Evolutionary conservation across 495 filamentous ascomycete species (phyloP).

Genomic region (Xanthoparmelia taractica): DNA sequence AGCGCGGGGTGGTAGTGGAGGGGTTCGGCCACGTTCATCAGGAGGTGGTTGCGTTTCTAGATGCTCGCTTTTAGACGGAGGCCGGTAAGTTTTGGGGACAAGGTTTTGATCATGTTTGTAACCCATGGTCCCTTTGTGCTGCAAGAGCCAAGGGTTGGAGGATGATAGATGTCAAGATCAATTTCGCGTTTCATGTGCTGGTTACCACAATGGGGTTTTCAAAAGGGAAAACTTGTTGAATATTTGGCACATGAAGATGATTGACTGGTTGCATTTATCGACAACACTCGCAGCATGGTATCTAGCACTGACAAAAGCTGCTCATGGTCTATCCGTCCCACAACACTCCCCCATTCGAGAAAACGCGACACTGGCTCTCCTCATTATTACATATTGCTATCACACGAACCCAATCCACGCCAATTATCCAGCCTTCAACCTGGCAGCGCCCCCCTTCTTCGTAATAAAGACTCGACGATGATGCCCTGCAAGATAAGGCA

Average conservation of each 20-base stretch:
- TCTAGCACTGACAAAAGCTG: slow-evolving; percentile 9
- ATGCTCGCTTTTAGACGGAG: neutral
- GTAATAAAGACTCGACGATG: neutral
- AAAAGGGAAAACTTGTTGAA: too few relatives aligned
- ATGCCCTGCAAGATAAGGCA: slow-evolving; percentile 3
- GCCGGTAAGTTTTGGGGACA: slow-evolving; percentile 5
- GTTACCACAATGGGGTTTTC: too few relatives aligned
- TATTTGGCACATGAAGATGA: neutral
- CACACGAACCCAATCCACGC: slow-evolving; percentile 1
- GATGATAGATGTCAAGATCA: neutral
- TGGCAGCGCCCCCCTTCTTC: slow-evolving; percentile 1
- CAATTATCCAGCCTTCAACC: neutral
- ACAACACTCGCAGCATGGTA: slow-evolving; percentile 14
- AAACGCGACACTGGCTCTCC: neutral
- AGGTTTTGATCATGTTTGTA: slow-evolving; percentile 19
- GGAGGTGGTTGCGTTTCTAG: slow-evolving; percentile 3
- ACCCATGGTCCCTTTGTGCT: slow-evolving; percentile 13
- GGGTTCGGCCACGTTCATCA: neutral
- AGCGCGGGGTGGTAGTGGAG: slow-evolving; percentile 7
- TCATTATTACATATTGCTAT: neutral
- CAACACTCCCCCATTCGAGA: neutral
- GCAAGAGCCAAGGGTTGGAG: neutral
- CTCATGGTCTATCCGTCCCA: neutral
- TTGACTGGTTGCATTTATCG: neutral
- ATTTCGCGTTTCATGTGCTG: too few relatives aligned